phyloP scores from a whole-genome alignment of 768 basidiomycete species.

The Panaeolus papilionaceus region DNA sequence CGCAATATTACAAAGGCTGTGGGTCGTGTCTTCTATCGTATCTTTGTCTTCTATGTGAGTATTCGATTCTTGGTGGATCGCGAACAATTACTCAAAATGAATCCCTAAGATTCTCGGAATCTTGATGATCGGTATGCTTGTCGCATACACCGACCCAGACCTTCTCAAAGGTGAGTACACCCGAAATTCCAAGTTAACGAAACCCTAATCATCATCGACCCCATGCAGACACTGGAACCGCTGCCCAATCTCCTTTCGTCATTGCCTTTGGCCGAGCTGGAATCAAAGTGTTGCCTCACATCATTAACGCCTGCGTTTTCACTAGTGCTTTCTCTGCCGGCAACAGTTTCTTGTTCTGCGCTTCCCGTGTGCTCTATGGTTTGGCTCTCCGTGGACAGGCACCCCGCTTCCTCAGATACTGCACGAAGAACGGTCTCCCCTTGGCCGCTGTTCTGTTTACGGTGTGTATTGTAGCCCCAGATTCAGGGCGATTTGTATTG shows the following conservation, averaged over 20 bases:
- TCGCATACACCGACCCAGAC: slow-evolving; percentile 66
- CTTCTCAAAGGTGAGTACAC: slow-evolving; percentile 46
- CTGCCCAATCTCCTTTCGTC: slow-evolving; percentile 85
- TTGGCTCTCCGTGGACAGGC: slow-evolving; percentile 59
- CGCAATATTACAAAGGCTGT: slow-evolving; percentile 82
- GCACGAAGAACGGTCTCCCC: slow-evolving; percentile 56
- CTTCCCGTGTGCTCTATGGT: slow-evolving; percentile 59
- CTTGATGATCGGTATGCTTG: slow-evolving; percentile 79
- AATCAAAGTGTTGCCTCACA: slow-evolving; percentile 68
- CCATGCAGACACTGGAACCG: slow-evolving; percentile 54
- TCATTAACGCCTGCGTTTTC: slow-evolving; percentile 78
- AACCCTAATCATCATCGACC: neutral
- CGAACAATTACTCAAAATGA: neutral
- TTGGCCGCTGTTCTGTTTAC: slow-evolving; percentile 42
- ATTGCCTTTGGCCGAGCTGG: slow-evolving; percentile 79
- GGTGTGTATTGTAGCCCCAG: slow-evolving; percentile 32
- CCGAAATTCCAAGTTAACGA: neutral
- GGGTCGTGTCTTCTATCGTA: slow-evolving; percentile 79
- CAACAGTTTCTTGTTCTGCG: slow-evolving; percentile 67
- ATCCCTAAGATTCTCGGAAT: slow-evolving; percentile 64
- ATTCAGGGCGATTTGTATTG: neutral
- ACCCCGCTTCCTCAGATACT: slow-evolving; percentile 47
- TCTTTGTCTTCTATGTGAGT: slow-evolving; percentile 76
- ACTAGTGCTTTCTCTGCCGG: slow-evolving; percentile 77
- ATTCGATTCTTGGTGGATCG: neutral